Percentiles rank a stretch among this genome's conserved stretches.
These are phyloP conservation scores for Anthracocystis walkeri DNA, from an alignment of 1,284 basidiomycete genomes.

Conservation along the genomic window DNA sequence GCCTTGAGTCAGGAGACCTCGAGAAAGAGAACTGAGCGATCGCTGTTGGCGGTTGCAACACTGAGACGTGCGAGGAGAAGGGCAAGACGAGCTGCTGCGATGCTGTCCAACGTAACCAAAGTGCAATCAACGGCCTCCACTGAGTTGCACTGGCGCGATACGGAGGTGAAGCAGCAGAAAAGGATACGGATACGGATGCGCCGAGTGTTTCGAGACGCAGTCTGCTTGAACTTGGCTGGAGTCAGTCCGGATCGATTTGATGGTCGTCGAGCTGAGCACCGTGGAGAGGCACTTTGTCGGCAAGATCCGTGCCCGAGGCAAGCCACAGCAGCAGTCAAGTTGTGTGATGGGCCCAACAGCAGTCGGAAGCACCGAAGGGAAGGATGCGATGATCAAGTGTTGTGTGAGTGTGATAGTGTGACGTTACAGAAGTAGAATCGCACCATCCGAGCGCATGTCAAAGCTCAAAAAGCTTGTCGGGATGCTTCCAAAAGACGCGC, in stretches of 20 bases:
- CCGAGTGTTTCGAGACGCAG: neutral
- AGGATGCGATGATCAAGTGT: neutral
- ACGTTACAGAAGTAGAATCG: too few species aligned
- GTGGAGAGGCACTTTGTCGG: neutral
- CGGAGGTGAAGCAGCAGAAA: too few species aligned
- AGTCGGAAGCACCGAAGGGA: neutral
- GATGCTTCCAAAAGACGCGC: slow-evolving; percentile 1
- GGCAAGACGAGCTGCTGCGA: too few species aligned
- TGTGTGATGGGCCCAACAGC: neutral
- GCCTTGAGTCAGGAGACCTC: too few species aligned
- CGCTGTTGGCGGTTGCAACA: neutral
- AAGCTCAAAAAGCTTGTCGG: slow-evolving; percentile 1
- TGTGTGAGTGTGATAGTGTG: neutral
- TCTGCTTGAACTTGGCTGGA: neutral
- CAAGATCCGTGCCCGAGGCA: neutral
- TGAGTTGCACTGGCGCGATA: too few species aligned
- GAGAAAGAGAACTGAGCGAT: too few species aligned
- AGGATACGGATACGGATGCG: too few species aligned
- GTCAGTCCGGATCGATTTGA: neutral
- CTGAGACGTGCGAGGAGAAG: neutral
- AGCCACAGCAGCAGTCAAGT: neutral
- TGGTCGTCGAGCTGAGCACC: neutral
- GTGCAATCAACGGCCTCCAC: too few species aligned
- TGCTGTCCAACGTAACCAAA: too few species aligned
- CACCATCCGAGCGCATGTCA: neutral